A percentile compares a stretch with the other conserved stretches of the same genome.
These are phyloP conservation scores for Xylaria sp. DNA, from an alignment of 2,329 filamentous ascomycete genomes.

Conservation along the genomic window DNA sequence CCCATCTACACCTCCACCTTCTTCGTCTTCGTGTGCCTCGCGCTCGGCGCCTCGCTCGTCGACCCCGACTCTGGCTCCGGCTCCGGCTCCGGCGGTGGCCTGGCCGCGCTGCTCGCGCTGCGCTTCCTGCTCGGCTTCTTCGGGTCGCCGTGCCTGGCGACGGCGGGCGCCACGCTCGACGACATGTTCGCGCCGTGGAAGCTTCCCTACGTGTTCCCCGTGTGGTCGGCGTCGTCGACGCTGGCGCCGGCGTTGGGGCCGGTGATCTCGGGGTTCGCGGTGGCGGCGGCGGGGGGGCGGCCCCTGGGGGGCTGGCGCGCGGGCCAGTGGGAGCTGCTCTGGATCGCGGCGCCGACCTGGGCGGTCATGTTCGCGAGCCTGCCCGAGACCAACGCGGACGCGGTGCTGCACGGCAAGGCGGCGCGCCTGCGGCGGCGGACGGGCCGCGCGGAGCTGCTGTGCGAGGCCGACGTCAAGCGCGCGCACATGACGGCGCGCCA, in stretches of 20 bases:
- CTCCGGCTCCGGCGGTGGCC: no score
- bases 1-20: constrained; percentile 52
- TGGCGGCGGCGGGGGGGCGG: constrained; percentile 1
- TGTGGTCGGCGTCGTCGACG: constrained; percentile 22
- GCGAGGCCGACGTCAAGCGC: constrained; percentile 30
- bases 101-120: constrained; percentile 55
- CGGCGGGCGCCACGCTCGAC: constrained; percentile 26
- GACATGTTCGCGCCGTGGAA: constrained; percentile 28
- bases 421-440: constrained; percentile 16
- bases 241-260: constrained; percentile 21
- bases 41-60: constrained; percentile 50
- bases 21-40: constrained; percentile 51
- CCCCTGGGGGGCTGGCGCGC: constrained; percentile 26
- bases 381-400: constrained; percentile 37
- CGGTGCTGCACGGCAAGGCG: constrained; percentile 24
- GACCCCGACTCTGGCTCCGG: no score
- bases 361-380: constrained; percentile 17
- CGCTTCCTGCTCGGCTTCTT: constrained; percentile 56
- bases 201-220: constrained; percentile 19
- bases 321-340: constrained; percentile 22
- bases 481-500: constrained; percentile 19
- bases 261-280: constrained; percentile 22
- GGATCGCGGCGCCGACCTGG: constrained; percentile 18
- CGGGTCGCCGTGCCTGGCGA: constrained; percentile 28
- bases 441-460: constrained; percentile 12